phyloP scores from a whole-genome alignment of 1,139 yeast genomes.

The Wickerhamiella infanticola region DNA sequence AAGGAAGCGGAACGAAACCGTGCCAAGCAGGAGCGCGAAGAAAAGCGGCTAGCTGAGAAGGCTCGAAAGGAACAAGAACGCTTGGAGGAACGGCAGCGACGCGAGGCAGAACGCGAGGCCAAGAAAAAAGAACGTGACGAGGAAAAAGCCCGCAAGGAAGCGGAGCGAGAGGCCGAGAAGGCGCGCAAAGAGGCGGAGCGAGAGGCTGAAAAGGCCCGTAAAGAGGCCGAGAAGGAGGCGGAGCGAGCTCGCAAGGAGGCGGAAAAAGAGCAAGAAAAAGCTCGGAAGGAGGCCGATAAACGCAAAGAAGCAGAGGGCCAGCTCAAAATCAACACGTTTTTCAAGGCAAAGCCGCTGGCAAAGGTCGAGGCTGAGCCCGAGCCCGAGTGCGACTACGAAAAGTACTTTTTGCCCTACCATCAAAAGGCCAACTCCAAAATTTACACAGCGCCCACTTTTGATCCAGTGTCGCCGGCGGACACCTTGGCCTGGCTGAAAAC shows the following conservation, averaged over 20 bases:
- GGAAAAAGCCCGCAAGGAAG: conserved; percentile 5
- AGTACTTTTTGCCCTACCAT: conserved; percentile 9
- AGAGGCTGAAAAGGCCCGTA: conserved; percentile 8
- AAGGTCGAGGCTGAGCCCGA: background rate
- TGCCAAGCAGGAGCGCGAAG: background rate
- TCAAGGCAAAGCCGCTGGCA: conserved; percentile 3
- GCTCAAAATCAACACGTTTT: conserved; percentile 12
- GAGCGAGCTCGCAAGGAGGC: conserved; percentile 9
- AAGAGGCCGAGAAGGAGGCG: conserved; percentile 7
- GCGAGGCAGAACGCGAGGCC: background rate
- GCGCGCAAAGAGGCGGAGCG: conserved; percentile 11
- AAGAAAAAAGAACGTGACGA: background rate
- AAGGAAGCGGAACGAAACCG: background rate
- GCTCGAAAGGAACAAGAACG: conserved; percentile 1
- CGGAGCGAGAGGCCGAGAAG: conserved; percentile 8
- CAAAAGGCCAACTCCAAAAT: conserved; percentile 24
- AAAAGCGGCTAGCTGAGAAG: background rate
- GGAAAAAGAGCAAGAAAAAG: conserved; percentile 9
- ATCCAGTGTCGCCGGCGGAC: conserved; percentile 1
- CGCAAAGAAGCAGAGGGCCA: conserved; percentile 8
- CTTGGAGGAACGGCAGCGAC: background rate
- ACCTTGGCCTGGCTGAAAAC: conserved; percentile 10
- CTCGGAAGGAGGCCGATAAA: conserved; percentile 6
- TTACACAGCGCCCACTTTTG: conserved; percentile 1
- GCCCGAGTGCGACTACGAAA: conserved; percentile 7